Conservation (phyloP, 2,329 filamentous ascomycete species). For the Aureobasidium subglaciale region DNA sequence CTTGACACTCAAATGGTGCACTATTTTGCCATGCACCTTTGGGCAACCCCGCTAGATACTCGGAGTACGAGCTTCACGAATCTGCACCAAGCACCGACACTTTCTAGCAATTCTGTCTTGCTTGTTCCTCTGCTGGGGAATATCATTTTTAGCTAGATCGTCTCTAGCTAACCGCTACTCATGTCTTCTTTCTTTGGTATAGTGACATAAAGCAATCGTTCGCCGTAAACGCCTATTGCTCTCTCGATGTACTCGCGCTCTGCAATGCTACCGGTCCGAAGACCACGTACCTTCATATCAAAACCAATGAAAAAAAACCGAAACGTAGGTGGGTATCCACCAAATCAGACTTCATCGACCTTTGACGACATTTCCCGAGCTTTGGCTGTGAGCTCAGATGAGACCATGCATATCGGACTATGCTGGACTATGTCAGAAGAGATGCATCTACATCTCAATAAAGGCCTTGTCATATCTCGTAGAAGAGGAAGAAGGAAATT, state of each 20-base stretch:
- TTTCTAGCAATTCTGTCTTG: background rate
- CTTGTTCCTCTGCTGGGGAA: background rate
- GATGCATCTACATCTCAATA: background rate
- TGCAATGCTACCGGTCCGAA: background rate
- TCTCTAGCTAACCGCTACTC: background rate
- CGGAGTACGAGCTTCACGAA: too few relatives aligned
- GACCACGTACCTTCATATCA: background rate
- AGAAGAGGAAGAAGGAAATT: slow-evolving; percentile 11
- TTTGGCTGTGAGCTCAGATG: background rate
- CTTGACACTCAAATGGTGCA: background rate
- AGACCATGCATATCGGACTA: background rate
- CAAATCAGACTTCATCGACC: background rate
- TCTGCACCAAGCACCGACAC: background rate
- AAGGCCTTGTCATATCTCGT: slow-evolving; percentile 7
- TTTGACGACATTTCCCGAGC: background rate
- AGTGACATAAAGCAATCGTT: background rate
- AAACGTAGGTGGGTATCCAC: background rate
- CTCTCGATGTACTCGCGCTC: background rate
- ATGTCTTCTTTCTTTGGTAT: background rate
- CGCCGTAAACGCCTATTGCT: slow-evolving; percentile 4
- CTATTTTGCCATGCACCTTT: too few relatives aligned
- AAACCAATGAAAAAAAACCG: background rate
- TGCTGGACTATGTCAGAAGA: background rate
- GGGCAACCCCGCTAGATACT: too few relatives aligned
- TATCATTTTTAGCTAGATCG: background rate